Evolutionary conservation across 2,329 filamentous ascomycete species (phyloP).

Genomic region (Pseudogymnoascus sp.): DNA sequence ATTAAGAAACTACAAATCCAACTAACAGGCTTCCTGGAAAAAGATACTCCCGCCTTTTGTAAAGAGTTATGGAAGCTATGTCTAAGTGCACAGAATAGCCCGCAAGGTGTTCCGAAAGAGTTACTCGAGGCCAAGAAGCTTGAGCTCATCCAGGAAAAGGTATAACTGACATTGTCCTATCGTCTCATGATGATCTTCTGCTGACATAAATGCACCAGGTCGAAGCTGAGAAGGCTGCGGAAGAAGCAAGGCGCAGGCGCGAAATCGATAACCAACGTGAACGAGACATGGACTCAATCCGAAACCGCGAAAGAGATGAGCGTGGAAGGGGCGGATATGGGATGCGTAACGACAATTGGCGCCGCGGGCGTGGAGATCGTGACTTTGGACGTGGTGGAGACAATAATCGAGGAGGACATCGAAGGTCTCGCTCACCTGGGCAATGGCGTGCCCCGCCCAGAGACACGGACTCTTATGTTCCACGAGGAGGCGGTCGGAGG

Average conservation of each 20-base stretch:
- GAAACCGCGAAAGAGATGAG: conserved; percentile 56
- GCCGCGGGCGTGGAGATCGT: conserved; percentile 44
- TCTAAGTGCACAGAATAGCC: conserved; percentile 79
- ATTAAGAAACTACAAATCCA: conserved; percentile 94
- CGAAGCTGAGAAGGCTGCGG: conserved; percentile 73
- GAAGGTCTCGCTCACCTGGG: conserved; percentile 37
- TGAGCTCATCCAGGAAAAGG: conserved; percentile 92
- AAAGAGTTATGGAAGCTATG: conserved; percentile 90
- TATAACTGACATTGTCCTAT: conserved; percentile 32
- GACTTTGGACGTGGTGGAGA: conserved; percentile 36
- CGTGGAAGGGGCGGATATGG: conserved; percentile 44
- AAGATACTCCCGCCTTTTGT: conserved; percentile 82
- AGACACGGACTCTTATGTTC: conserved; percentile 29
- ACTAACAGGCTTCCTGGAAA: conserved; percentile 89
- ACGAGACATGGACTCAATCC: conserved; percentile 59
- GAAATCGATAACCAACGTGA: conserved; percentile 67
- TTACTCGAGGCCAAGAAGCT: conserved; percentile 92
- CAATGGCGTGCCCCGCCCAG: conserved; percentile 27
- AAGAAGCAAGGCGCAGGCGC: conserved; percentile 63
- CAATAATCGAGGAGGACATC: conserved; percentile 37
- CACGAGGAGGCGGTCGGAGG: conserved; percentile 25
- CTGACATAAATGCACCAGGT: conserved; percentile 43
- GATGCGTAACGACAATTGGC: conserved; percentile 37
- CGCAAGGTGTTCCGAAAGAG: conserved; percentile 89
- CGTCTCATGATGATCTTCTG: neutral